Percentiles rank a stretch among this genome's conserved stretches.
phyloP scores from a whole-genome alignment of 495 filamentous ascomycete genomes.

The Tetracladium marchalianum region DNA sequence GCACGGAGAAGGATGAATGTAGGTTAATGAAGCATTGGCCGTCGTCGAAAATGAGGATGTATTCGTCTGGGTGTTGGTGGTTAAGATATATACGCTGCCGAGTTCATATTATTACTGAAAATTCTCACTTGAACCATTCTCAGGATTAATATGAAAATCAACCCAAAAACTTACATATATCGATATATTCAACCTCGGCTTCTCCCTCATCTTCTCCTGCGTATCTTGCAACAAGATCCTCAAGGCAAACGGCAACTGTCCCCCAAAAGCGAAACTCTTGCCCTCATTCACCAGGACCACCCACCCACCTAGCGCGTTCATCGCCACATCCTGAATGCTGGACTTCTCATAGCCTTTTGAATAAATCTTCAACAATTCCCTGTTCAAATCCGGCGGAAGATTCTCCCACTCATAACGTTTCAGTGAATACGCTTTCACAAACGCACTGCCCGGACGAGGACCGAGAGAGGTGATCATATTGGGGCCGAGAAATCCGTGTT shows the following conservation, averaged over 20 bases:
- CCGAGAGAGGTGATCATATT: constrained; percentile 1
- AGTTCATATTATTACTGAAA: background rate
- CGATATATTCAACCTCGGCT: background rate
- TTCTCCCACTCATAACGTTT: constrained; percentile 3
- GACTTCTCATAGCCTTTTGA: background rate
- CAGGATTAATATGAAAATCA: background rate
- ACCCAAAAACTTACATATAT: background rate
- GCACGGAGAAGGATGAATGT: background rate
- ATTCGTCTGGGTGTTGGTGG: constrained; percentile 8
- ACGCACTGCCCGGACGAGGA: background rate
- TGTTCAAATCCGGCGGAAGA: constrained; percentile 1
- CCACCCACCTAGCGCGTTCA: constrained; percentile 2
- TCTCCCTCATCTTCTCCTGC: background rate
- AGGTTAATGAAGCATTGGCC: background rate
- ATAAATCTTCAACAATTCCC: background rate
- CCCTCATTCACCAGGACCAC: background rate
- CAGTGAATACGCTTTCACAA: background rate
- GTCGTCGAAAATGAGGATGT: constrained; percentile 2
- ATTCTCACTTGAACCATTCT: too few species aligned
- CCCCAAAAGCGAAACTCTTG: background rate
- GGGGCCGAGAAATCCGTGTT: background rate
- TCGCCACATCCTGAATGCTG: background rate
- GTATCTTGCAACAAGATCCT: background rate
- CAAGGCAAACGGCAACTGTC: background rate
- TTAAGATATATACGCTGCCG: constrained; percentile 3